Conservation (phyloP, 1,284 basidiomycete species). For the Ustilago shanxiensis region DNA sequence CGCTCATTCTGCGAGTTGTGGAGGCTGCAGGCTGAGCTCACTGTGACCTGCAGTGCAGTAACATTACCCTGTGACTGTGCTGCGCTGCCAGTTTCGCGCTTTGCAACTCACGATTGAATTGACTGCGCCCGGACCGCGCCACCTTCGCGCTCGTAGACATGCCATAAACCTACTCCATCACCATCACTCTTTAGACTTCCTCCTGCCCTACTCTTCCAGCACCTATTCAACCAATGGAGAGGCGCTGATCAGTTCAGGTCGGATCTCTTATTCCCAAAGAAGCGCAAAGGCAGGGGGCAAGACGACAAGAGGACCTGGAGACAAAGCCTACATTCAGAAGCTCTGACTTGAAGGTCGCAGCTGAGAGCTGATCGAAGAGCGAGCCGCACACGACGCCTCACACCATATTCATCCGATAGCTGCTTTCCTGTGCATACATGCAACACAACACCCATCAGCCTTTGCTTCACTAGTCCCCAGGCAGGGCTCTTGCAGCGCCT, state of each 20-base stretch:
- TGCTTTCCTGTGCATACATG: not conserved
- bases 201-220: no score
- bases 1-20: not conserved
- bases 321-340: not conserved
- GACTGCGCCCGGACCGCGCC: not conserved
- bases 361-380: not conserved
- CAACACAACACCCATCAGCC: not conserved
- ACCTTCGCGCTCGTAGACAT: not conserved
- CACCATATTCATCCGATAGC: not conserved
- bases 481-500: slow-evolving; percentile 3
- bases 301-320: not conserved
- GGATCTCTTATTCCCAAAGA: no score
- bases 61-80: no score
- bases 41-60: not conserved
- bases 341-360: not conserved
- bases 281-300: not conserved
- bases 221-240: not conserved
- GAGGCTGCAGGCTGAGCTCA: slow-evolving; percentile 35
- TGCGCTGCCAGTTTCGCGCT: not conserved
- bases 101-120: no score
- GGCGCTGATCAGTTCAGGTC: not conserved
- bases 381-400: not conserved
- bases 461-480: not conserved
- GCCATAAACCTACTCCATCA: slow-evolving; percentile 1
- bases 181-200: not conserved